Conservation (phyloP, 108 stramenopile species). For the Skeletonema tropicum region DNA sequence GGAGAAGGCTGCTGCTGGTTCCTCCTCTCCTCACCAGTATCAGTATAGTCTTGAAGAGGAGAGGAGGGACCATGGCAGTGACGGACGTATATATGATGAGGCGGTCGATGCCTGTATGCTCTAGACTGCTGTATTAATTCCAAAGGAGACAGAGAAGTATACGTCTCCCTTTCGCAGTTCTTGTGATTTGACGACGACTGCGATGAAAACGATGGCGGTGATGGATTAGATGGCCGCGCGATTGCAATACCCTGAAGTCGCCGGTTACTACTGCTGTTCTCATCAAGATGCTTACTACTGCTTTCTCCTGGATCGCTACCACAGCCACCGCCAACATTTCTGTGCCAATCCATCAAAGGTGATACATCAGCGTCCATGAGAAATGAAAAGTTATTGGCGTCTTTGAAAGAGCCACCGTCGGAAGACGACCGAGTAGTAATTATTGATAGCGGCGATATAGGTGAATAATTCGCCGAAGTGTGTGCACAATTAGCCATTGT, state of each 20-base stretch:
- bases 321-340: background rate
- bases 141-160: background rate
- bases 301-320: background rate
- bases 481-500: background rate
- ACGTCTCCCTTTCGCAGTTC: background rate
- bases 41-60: background rate
- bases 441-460: background rate
- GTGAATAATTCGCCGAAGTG: background rate
- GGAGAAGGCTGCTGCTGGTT: background rate
- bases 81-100: background rate
- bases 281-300: background rate
- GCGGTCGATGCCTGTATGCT: background rate
- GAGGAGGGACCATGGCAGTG: background rate
- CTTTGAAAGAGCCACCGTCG: background rate
- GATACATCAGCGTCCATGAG: background rate
- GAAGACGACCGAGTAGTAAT: too few species aligned
- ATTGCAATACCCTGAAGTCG: background rate
- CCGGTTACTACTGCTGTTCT: background rate
- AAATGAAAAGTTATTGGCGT: background rate
- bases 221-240: constrained; percentile 3
- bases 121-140: background rate
- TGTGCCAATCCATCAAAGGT: background rate
- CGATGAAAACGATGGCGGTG: background rate
- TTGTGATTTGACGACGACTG: background rate
- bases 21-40: background rate